Evolutionary conservation across 140 eudicot species (phyloP).

Genomic region (Ambrosia hybrid): DNA sequence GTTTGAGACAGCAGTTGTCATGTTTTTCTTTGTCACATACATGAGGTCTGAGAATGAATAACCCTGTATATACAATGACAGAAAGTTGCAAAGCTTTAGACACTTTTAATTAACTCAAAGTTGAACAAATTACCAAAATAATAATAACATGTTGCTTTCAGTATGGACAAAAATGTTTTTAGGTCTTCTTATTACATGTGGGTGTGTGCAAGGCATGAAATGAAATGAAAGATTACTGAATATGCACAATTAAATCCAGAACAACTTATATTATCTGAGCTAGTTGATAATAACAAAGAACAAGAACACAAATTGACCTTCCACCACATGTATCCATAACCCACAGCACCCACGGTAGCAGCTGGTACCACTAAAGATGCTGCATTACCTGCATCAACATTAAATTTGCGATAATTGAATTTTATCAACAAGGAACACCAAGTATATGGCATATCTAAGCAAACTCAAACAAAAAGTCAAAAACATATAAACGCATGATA

Average conservation of each 20-base stretch:
- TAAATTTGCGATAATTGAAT: background rate
- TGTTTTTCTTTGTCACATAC: slow-evolving; percentile 86
- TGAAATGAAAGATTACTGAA: background rate
- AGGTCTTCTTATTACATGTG: slow-evolving; percentile 17
- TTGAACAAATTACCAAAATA: too few species aligned
- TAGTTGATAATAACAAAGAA: background rate
- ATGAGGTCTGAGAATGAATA: slow-evolving; percentile 83
- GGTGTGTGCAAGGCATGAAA: slow-evolving; percentile 11
- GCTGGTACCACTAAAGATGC: slow-evolving; percentile 69
- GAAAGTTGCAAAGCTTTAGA: slow-evolving; percentile 17
- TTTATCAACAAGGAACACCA: slow-evolving; percentile 9
- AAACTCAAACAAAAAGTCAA: background rate
- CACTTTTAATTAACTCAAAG: background rate
- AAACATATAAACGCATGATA: slow-evolving; percentile 13
- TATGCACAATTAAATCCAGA: background rate
- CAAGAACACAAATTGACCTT: slow-evolving; percentile 48
- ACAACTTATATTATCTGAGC: background rate
- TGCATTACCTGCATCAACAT: slow-evolving; percentile 41
- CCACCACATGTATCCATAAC: slow-evolving; percentile 99
- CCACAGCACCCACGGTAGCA: slow-evolving; percentile 76
- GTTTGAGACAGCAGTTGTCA: slow-evolving; percentile 79
- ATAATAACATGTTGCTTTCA: too few species aligned
- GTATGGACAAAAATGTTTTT: background rate
- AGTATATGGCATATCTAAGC: slow-evolving; percentile 13
- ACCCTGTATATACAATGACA: slow-evolving; percentile 53